Base-by-base conservation (phyloP, 768 basidiomycete genomes). In the Pluteus cervinus region DNA sequence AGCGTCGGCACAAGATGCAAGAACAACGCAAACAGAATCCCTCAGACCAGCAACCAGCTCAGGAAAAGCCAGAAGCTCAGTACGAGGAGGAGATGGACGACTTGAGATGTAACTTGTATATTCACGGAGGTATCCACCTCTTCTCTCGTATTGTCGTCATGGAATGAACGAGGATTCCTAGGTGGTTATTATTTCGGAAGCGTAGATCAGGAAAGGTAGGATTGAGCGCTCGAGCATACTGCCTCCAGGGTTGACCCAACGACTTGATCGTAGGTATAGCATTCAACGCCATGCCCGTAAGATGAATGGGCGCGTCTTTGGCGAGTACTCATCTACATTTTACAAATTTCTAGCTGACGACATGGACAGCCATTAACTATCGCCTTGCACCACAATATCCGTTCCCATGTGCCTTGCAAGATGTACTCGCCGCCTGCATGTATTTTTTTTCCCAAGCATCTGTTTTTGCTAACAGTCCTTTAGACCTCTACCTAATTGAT, bases 371-470 rank as follows among this genome's bases (percentile, higher is more conserved):
- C 41, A 69, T 88, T 37, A 84, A 85, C 45, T 88, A 88, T 51
- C 75, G 85, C 25, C 75, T 93, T n/a, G 86, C 93, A 10, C 94
- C 94, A 0, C 94, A 97, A 60, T 98, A 94, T 50, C 94, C 94
- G 1, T 97, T 96, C 55, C 94, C 94, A 10, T 90, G 88, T 46
- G 88, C 83, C 1, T 60, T 97, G 5, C 92, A 96, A 50, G 94
- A 98, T 57, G 65, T 81, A 23, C 53, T 98, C 8, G 87, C 94
- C 2, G 82, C 91, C 6, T 98, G 87, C 89, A 48, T 48, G 79
- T 56, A 9, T 20, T 22, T 14, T 15, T 18, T 25, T 12, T 20
- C 12, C 15, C 26, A 7, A 7, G 29, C 9, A 2, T 22, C 9
- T 14, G 25, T n/a, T 24, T 26, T 33, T 12, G 28, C 43, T 39